Evolutionary conservation across 805 yeast genomes (phyloP), one percentile per base, ranked within the genome.

Genomic region (Yarrowia sp.): DNA sequence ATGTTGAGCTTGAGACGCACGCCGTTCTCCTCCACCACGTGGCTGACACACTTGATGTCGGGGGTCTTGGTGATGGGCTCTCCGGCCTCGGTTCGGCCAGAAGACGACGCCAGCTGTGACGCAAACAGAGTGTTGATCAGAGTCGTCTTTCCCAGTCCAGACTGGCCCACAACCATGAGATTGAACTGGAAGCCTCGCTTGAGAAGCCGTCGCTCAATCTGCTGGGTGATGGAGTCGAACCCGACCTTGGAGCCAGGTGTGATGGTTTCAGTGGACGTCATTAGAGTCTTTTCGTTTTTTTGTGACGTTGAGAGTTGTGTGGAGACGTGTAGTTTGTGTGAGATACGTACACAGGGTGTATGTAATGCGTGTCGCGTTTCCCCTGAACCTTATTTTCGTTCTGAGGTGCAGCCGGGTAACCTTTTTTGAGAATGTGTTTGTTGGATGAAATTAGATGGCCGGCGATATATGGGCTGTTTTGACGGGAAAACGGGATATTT

Each of bases 71-170:
- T 88, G 67, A 89, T 82, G 30, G 96, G 95, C 69, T 87, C 92
- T 62, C 80, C 78, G 19, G 87, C 80, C 22, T 80, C 72, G 70
- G 80, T 85, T 70, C 96, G 85, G 44, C 97, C 98, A 67, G 81
- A 81, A 7, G 93, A 82, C 62, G 84, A 84, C 38, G 88, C 84
- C 73, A 95, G 81, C 71, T 86, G 91, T 10, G 96, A 82, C 11
- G 96, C 85, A 74, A 95, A 95, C 68, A 95, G 80, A 8, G 98
- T 90, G 79, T 95, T 95, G 69, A 95, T 83, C 69, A 95, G 77
- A 0, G 99, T 95, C 64, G 96, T 85, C 77, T 95, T 95, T 66
- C 99, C 99, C 70, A 95, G 82, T 1, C 99, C 99, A 10, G 96
- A 88, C 71, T 85, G 86, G 38, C 81, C 99, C 54, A 93, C 98